Evolutionary conservation across 768 basidiomycete species (phyloP), one percentile per base, ranked within the genome.

Genomic region (Mycena galericulata): DNA sequence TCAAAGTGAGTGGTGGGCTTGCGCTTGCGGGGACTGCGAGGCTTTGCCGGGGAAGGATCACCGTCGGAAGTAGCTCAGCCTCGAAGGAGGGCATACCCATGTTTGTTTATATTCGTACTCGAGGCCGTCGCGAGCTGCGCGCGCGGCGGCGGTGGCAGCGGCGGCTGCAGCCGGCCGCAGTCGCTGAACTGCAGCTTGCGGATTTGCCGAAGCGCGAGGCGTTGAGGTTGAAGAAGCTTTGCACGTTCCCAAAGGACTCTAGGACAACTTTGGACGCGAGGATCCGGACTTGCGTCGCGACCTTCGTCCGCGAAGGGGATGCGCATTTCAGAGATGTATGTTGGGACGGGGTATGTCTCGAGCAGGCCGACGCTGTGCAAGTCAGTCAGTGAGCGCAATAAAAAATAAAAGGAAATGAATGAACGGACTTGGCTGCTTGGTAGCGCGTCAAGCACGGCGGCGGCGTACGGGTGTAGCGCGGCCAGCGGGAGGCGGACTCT

Each of bases 281-380:
- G n/a, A n/a, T n/a, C n/a, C n/a, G n/a, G n/a, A n/a, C n/a, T n/a
- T n/a, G n/a, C n/a, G n/a, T n/a, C n/a, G n/a, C n/a, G n/a, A n/a
- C n/a, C n/a, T n/a, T n/a, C n/a, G n/a, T n/a, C n/a, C n/a, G n/a
- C n/a, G n/a, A n/a, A n/a, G n/a, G 83, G 62, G 8, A 81, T 73
- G 11, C 79, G 76, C 14, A 73, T 67, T 24, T 70, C 68, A 15
- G 82, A 81, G 20, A 87, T 82, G 68, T 90, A 91, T 6, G 80
- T 77, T 14, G 84, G 82, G 18, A 80, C 79, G 7, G 86, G 75
- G 69, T 91, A 91, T 7, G 80, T 78, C 72, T 90, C 90, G 24
- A 91, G 74, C 3, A 90, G 74, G 0, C 82, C 79, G 29, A 88
- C 72, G 20, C 89, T 89, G 57, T 6, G n/a, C 22, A 7, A n/a